These are phyloP conservation scores for Epicoccum nigrum DNA, from an alignment of 2,329 filamentous ascomycete species.

Conservation along the genomic window DNA sequence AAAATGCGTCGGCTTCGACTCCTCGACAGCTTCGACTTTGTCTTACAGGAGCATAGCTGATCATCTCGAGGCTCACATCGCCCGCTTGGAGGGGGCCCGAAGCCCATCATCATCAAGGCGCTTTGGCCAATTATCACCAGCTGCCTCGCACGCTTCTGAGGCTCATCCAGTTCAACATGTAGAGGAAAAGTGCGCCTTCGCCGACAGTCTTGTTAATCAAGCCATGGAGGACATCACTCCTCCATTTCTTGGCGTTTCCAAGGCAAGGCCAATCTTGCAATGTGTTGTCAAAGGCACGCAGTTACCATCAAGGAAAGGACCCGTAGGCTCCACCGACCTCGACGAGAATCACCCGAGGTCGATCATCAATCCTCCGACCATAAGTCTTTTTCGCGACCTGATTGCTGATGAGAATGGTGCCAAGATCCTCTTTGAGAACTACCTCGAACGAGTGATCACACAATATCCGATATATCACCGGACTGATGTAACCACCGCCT, in stretches of 20 bases:
- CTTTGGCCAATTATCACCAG: slow-evolving; percentile 29
- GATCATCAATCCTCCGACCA: slow-evolving; percentile 44
- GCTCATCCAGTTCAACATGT: slow-evolving; percentile 17
- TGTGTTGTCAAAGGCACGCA: slow-evolving; percentile 46
- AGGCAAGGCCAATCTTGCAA: slow-evolving; percentile 39
- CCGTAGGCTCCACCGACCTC: slow-evolving; percentile 43
- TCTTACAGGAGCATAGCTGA: slow-evolving; percentile 42
- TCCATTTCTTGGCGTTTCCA: slow-evolving; percentile 44
- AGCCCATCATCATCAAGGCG: slow-evolving; percentile 25
- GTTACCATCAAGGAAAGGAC: slow-evolving; percentile 43
- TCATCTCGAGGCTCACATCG: slow-evolving; percentile 43
- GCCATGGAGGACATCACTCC: slow-evolving; percentile 46
- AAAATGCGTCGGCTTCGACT: slow-evolving; percentile 45
- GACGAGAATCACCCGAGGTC: slow-evolving; percentile 46
- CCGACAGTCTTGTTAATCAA: slow-evolving; percentile 41
- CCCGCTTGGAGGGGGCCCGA: slow-evolving; percentile 29
- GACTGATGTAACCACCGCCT: slow-evolving; percentile 41
- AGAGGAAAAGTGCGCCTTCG: slow-evolving; percentile 36
- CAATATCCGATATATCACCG: slow-evolving; percentile 48
- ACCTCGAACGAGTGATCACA: slow-evolving; percentile 43
- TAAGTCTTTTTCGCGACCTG: slow-evolving; percentile 32
- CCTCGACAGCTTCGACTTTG: slow-evolving; percentile 41
- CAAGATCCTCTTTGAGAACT: slow-evolving; percentile 41
- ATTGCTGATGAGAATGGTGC: slow-evolving; percentile 41
- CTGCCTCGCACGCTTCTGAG: slow-evolving; percentile 34